phyloP scores from a whole-genome alignment of 139 green algal species.

The Micractinium conductrix region DNA sequence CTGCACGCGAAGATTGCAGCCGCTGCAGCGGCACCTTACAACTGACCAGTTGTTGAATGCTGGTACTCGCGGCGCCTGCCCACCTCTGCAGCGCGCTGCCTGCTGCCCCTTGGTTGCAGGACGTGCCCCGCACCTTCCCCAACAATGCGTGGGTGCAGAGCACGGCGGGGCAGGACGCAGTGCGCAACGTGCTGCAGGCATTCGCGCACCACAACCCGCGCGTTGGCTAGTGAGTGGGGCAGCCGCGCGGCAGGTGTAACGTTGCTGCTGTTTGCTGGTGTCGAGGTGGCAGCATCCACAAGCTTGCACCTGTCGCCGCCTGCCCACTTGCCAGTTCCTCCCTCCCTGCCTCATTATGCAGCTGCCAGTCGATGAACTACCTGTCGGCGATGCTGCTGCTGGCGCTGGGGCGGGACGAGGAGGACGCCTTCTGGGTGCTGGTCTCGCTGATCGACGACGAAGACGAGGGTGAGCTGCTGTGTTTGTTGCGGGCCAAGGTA shows the following conservation, averaged over 20 bases:
- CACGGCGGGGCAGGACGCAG: slow-evolving; percentile 61
- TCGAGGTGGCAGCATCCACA: background rate
- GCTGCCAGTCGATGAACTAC: slow-evolving; percentile 83
- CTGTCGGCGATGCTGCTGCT: slow-evolving; percentile 83
- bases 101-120: slow-evolving; percentile 47
- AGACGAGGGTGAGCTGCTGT: slow-evolving; percentile 11
- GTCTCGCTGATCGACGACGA: slow-evolving; percentile 60
- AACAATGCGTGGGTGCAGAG: slow-evolving; percentile 64
- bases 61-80: background rate
- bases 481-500: background rate
- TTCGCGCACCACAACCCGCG: slow-evolving; percentile 70
- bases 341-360: background rate
- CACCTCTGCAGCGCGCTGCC: background rate
- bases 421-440: slow-evolving; percentile 68
- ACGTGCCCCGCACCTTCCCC: slow-evolving; percentile 85
- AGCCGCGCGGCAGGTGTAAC: background rate
- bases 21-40: too few species aligned
- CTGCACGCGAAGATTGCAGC: too few species aligned
- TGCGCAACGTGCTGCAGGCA: slow-evolving; percentile 75
- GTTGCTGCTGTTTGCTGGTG: too few species aligned
- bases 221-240: slow-evolving; percentile 57
- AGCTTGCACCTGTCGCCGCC: background rate
- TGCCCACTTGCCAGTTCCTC: background rate
- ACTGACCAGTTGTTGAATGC: background rate
- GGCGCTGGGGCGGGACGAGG: slow-evolving; percentile 58